Evolutionary conservation across 2,329 filamentous ascomycete species (phyloP), one percentile per base, ranked within the genome.

Genomic region (Colletotrichum graminicola): DNA sequence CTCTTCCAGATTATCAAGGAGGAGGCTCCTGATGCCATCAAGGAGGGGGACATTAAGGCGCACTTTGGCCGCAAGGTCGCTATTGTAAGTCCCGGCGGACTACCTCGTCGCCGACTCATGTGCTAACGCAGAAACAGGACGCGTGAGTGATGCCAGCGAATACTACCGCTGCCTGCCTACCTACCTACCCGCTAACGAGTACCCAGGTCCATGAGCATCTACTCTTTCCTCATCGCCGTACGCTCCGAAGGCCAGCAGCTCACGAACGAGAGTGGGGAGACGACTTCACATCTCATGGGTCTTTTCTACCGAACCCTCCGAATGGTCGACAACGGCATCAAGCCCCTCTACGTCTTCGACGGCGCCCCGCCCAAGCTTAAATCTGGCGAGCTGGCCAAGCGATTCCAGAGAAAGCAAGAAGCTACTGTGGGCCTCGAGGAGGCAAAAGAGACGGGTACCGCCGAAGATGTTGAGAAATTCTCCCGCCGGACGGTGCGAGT

Each of bases 281-380:
- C 96, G 2, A 99, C 96, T 0, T 99, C 96, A 23, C 96, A 99
- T 81, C 86, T 99, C 21, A 98, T 99, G 95, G 96, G 96, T 79
- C 95, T 99, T 91, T 99, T 99, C 86, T 99, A 99, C 86, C 95
- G 96, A 77, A 99, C 96, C 2, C 88, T 99, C 8, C 94, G 96
- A 77, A 98, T 99, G 85, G 94, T 98, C 78, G 96, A 99, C 83
- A 98, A 98, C 77, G 96, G 96, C 69, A 98, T 99, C 85, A 99
- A 99, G 81, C 96, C 96, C 1, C 89, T 99, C 75, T 99, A 97
- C 82, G 95, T 99, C 69, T 99, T 99, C 80, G 96, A 99, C 77
- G 96, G 96, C 70, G 94, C 95, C 12, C 96, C 96, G 23, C 96
- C 96, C 0, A 98, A 98, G 81, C 91, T 99, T 80, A 99, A 99